These are phyloP conservation scores for Pelagomonas calceolata DNA, from an alignment of 108 stramenopile species.

Conservation along the genomic window DNA sequence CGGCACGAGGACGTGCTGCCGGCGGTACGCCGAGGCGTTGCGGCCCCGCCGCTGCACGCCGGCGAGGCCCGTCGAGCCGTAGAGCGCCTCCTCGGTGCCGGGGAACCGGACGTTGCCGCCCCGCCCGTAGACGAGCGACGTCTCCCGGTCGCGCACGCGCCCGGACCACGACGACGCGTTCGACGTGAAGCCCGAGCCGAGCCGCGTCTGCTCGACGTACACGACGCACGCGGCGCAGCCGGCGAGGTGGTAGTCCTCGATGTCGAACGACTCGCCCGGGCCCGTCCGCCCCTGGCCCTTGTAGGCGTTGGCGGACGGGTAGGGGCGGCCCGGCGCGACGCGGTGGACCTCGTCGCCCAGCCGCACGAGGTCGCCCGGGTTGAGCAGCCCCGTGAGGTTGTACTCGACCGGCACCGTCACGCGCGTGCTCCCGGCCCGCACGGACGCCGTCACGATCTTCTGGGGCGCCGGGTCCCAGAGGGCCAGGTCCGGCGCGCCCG, in stretches of 20 bases:
- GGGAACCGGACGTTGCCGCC: not conserved
- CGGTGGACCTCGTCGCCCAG: conserved; percentile 22
- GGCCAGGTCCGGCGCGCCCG: not conserved
- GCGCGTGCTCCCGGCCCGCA: conserved; percentile 25
- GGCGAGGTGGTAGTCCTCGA: conserved; percentile 29
- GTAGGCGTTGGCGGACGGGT: not conserved
- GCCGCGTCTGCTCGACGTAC: conserved; percentile 13
- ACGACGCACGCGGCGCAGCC: conserved; percentile 20
- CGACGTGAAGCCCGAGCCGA: conserved; percentile 11
- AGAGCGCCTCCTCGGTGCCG: not conserved
- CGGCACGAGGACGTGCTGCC: conserved; percentile 19
- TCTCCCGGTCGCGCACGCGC: not conserved
- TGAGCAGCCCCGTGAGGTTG: conserved; percentile 24
- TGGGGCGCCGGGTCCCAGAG: not conserved
- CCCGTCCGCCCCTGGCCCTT: too few species aligned
- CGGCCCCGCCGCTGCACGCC: too few species aligned
- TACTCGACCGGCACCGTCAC: too few species aligned
- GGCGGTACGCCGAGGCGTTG: conserved; percentile 7
- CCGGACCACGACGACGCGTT: conserved; percentile 6
- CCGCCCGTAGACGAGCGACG: not conserved
- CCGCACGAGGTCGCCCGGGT: conserved; percentile 30
- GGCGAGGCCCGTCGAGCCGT: too few species aligned
- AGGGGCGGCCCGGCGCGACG: conserved; percentile 12
- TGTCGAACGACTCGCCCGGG: conserved; percentile 14
- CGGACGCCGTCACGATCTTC: conserved; percentile 1